These are phyloP conservation scores for Parsonsia alboflavescens DNA, from an alignment of 257 asterid species.

Conservation along the genomic window DNA sequence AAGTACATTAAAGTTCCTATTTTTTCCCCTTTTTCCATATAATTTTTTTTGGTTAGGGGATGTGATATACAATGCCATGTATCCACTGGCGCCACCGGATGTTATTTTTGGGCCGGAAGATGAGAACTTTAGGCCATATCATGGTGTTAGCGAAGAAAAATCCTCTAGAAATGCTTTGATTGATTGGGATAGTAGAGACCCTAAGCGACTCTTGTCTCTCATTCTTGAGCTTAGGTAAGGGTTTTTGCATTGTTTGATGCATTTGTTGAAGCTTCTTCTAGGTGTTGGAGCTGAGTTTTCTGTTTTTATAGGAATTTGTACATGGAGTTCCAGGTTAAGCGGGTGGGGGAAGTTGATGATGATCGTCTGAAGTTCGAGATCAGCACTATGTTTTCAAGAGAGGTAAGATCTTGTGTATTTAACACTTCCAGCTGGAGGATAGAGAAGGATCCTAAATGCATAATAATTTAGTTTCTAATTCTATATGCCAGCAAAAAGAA, in stretches of 20 bases:
- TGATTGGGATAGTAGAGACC: slow-evolving; percentile 79
- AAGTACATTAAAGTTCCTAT: background rate
- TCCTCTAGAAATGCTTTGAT: slow-evolving; percentile 43
- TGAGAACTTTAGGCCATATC: slow-evolving; percentile 60
- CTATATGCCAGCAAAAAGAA: background rate
- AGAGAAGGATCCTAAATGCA: background rate
- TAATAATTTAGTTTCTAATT: background rate
- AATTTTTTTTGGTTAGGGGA: slow-evolving; percentile 58
- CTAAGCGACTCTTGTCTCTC: slow-evolving; percentile 57
- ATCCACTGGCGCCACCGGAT: slow-evolving; percentile 85
- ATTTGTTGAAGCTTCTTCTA: background rate
- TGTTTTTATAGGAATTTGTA: slow-evolving; percentile 57
- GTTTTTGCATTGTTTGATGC: background rate
- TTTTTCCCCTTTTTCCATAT: slow-evolving; percentile 13
- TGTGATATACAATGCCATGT: slow-evolving; percentile 63
- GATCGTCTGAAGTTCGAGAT: slow-evolving; percentile 82
- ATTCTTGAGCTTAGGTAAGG: slow-evolving; percentile 71
- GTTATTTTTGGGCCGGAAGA: slow-evolving; percentile 79
- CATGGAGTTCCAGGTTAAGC: slow-evolving; percentile 59
- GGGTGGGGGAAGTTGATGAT: slow-evolving; percentile 74
- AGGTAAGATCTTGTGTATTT: slow-evolving; percentile 47
- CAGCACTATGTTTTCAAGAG: slow-evolving; percentile 80
- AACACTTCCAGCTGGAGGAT: background rate
- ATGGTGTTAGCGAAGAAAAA: slow-evolving; percentile 25
- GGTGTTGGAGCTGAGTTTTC: slow-evolving; percentile 2